These are phyloP conservation scores for Kurtzmaniella quercitrusa DNA, from an alignment of 1,139 yeast species.

Conservation along the genomic window DNA sequence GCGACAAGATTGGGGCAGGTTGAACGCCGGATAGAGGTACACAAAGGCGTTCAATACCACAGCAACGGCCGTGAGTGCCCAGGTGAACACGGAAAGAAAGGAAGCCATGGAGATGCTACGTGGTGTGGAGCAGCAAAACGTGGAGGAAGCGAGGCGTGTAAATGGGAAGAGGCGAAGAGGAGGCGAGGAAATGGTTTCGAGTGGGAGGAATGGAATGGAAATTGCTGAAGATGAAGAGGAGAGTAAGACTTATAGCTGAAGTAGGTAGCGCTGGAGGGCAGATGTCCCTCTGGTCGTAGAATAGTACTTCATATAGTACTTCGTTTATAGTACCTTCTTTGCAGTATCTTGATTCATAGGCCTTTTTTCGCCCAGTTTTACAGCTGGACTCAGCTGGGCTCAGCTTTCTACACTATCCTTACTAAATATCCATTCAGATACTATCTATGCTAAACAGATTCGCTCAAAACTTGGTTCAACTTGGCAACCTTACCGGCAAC, in stretches of 20 bases:
- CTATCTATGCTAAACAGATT: slow-evolving; percentile 52
- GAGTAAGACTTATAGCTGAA: too few relatives aligned
- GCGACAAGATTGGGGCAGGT: slow-evolving; percentile 46
- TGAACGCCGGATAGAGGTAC: slow-evolving; percentile 68
- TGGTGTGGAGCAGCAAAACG: neutral
- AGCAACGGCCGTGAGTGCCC: slow-evolving; percentile 33
- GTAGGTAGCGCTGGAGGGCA: too few relatives aligned
- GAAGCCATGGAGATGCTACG: slow-evolving; percentile 3
- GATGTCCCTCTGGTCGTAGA: too few relatives aligned
- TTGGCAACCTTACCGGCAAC: slow-evolving; percentile 79
- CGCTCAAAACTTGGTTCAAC: slow-evolving; percentile 84
- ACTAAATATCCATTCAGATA: neutral
- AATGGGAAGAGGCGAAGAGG: neutral
- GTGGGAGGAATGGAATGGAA: too few relatives aligned
- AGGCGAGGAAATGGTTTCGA: neutral
- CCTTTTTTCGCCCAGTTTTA: too few relatives aligned
- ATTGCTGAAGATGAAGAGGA: too few relatives aligned
- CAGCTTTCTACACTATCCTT: neutral
- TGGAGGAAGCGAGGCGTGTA: neutral
- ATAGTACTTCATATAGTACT: too few relatives aligned
- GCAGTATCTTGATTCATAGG: too few relatives aligned
- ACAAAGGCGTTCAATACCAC: slow-evolving; percentile 52
- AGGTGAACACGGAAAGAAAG: slow-evolving; percentile 11
- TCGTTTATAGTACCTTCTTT: too few relatives aligned
- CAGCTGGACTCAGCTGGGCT: too few relatives aligned